A percentile compares a stretch with the other conserved stretches of the same genome.
These are phyloP conservation scores for Monosporascus sp. DNA, from an alignment of 2,329 filamentous ascomycete species.

Conservation along the genomic window DNA sequence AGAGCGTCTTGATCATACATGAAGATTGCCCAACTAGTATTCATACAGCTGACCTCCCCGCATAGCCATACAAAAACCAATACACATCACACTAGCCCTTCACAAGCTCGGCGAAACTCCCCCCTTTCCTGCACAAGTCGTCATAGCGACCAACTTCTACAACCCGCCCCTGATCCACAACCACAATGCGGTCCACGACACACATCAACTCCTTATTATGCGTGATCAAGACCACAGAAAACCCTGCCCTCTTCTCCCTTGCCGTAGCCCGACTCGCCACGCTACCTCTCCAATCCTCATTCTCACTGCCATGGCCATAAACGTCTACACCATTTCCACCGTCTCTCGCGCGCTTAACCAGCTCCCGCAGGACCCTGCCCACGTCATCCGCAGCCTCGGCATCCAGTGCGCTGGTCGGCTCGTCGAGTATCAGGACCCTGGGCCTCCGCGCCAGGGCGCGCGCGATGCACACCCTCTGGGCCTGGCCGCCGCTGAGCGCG, in stretches of 20 bases:
- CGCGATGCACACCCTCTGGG: slow-evolving; percentile 76
- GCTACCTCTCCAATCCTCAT: slow-evolving; percentile 8
- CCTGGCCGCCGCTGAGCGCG: slow-evolving; percentile 72
- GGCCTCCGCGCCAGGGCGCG: slow-evolving; percentile 69
- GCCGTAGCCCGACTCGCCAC: slow-evolving; percentile 13
- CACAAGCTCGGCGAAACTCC: slow-evolving; percentile 42
- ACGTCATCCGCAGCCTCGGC: slow-evolving; percentile 60
- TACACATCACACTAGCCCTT: slow-evolving; percentile 15
- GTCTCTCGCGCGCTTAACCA: slow-evolving; percentile 36
- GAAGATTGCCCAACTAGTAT: background rate
- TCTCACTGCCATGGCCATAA: background rate
- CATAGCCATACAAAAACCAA: background rate
- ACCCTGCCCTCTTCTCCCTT: slow-evolving; percentile 12
- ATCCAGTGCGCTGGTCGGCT: slow-evolving; percentile 80
- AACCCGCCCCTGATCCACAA: slow-evolving; percentile 63
- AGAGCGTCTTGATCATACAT: too few species aligned
- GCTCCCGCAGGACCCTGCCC: slow-evolving; percentile 51
- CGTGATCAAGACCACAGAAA: slow-evolving; percentile 76
- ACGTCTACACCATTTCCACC: slow-evolving; percentile 2
- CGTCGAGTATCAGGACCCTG: slow-evolving; percentile 73
- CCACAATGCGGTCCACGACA: slow-evolving; percentile 66
- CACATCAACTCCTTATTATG: slow-evolving; percentile 84
- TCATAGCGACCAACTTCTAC: slow-evolving; percentile 64
- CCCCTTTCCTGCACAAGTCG: slow-evolving; percentile 44
- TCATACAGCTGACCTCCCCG: background rate